phyloP scores from a whole-genome alignment of 2,329 filamentous ascomycete genomes.

The Phoma herbarum region DNA sequence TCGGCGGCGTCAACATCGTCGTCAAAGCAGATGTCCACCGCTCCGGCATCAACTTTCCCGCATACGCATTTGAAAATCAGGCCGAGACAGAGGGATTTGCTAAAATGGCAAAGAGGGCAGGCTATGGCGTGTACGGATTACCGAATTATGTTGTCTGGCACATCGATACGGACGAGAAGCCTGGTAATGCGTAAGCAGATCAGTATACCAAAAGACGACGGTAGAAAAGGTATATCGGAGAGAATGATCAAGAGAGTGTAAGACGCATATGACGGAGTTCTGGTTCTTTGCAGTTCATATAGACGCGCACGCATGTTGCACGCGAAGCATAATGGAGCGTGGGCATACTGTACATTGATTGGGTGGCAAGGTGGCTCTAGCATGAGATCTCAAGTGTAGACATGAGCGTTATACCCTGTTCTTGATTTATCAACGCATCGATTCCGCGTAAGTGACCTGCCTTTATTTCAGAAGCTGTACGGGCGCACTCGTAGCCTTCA shows the following conservation, averaged over 20 bases:
- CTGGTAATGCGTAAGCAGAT: slow-evolving; percentile 68
- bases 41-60: slow-evolving; percentile 96
- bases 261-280: slow-evolving; percentile 21
- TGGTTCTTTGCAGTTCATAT: slow-evolving; percentile 1
- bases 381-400: slow-evolving; percentile 2
- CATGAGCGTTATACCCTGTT: slow-evolving; percentile 1
- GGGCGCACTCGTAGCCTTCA: neutral
- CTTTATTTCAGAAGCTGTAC: neutral
- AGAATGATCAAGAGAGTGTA: neutral
- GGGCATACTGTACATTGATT: slow-evolving; percentile 9
- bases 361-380: neutral
- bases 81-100: slow-evolving; percentile 98
- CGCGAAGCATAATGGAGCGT: neutral
- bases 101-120: slow-evolving; percentile 96
- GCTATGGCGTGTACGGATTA: slow-evolving; percentile 89
- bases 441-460: neutral
- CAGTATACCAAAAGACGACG: neutral
- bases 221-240: neutral
- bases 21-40: slow-evolving; percentile 98
- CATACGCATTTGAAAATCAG: slow-evolving; percentile 97
- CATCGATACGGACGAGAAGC: slow-evolving; percentile 94
- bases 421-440: neutral
- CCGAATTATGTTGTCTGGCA: slow-evolving; percentile 99
- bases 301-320: neutral
- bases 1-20: slow-evolving; percentile 95